A percentile compares a stretch with the other conserved stretches of the same genome.
These are phyloP conservation scores for Daldinia eschscholtzii DNA, from an alignment of 2,329 filamentous ascomycete genomes.

Conservation along the genomic window DNA sequence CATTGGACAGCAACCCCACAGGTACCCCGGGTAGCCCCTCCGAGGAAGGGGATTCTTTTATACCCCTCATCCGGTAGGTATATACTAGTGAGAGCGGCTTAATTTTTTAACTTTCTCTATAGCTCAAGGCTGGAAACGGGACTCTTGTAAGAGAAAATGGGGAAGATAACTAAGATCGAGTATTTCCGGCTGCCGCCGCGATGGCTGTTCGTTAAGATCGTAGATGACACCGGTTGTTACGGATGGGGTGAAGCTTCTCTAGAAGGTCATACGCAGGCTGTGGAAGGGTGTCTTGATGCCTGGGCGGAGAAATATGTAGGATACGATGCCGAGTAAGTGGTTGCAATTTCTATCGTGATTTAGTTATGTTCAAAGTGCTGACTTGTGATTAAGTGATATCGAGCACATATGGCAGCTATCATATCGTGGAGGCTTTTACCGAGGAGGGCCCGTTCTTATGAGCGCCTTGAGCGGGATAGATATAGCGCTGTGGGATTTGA, in stretches of 20 bases:
- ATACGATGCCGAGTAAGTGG: conserved; percentile 75
- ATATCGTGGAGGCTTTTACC: conserved; percentile 79
- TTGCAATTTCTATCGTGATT: neutral
- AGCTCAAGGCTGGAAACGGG: neutral
- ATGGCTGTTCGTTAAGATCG: conserved; percentile 84
- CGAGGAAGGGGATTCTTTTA: neutral
- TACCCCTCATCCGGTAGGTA: conserved; percentile 3
- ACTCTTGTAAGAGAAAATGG: conserved; percentile 59
- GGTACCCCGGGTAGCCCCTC: conserved; percentile 7
- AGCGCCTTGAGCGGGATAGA: conserved; percentile 81
- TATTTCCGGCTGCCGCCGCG: conserved; percentile 81
- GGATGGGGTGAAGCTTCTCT: conserved; percentile 83
- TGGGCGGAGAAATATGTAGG: conserved; percentile 73
- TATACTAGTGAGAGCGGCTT: conserved; percentile 4
- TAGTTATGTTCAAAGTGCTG: neutral
- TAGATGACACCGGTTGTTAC: conserved; percentile 71
- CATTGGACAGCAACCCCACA: conserved; percentile 26
- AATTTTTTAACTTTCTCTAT: neutral
- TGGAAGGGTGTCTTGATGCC: conserved; percentile 79
- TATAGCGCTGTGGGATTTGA: conserved; percentile 84
- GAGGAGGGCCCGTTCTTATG: conserved; percentile 85
- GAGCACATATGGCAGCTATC: conserved; percentile 84
- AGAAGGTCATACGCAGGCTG: conserved; percentile 79
- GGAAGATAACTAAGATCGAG: conserved; percentile 74
- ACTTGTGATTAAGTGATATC: conserved; percentile 68